These are phyloP conservation scores for Fusarium cicatricum DNA, from an alignment of 2,329 filamentous ascomycete genomes.

Conservation along the genomic window DNA sequence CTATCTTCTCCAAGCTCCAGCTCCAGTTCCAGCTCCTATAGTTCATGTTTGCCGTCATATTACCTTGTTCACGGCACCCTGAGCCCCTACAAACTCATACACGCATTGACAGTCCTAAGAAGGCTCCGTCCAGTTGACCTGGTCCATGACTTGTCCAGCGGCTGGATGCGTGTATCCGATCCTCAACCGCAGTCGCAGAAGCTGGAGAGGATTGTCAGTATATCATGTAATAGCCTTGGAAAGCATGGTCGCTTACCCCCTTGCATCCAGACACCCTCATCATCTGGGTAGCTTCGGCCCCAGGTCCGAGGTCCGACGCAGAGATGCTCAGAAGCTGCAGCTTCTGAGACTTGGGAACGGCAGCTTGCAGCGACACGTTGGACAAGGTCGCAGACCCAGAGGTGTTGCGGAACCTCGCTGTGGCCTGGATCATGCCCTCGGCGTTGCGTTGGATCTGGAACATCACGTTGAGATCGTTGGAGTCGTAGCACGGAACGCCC, in stretches of 20 bases:
- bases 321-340: constrained; percentile 92
- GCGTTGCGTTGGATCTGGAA: constrained; percentile 86
- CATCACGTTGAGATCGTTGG: constrained; percentile 82
- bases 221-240: background rate
- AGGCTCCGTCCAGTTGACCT: constrained; percentile 96
- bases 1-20: constrained; percentile 37
- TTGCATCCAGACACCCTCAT: constrained; percentile 88
- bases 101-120: constrained; percentile 43
- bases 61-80: constrained; percentile 23
- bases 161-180: constrained; percentile 79
- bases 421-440: constrained; percentile 80
- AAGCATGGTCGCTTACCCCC: constrained; percentile 74
- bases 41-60: constrained; percentile 27
- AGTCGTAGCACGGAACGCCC: constrained; percentile 80
- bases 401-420: constrained; percentile 83
- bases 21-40: constrained; percentile 6
- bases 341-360: constrained; percentile 96
- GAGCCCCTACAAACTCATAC: constrained; percentile 4
- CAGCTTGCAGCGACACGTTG: constrained; percentile 86
- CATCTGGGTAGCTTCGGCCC: constrained; percentile 85
- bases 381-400: constrained; percentile 72
- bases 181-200: constrained; percentile 85
- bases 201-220: constrained; percentile 57
- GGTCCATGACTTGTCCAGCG: constrained; percentile 79
- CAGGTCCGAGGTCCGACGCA: constrained; percentile 76